These are phyloP conservation scores for Cladosporium cucumerinum DNA, from an alignment of 2,329 filamentous ascomycete species.

Conservation along the genomic window DNA sequence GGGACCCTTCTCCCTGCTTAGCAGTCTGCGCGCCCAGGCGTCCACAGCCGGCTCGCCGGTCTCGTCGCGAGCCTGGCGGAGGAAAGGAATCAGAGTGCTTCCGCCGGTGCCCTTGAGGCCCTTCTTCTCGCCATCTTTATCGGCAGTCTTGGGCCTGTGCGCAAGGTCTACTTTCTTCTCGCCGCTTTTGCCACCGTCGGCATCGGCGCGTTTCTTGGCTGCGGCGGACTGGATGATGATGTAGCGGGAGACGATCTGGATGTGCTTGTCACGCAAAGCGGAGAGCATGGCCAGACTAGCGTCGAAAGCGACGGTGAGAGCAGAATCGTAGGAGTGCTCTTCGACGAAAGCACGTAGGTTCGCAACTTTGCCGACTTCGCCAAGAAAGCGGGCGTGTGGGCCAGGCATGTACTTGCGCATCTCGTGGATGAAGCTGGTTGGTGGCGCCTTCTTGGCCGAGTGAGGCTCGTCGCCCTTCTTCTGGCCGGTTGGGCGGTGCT, in stretches of 20 bases:
- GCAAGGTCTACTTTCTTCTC: conserved; percentile 58
- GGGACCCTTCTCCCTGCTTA: conserved; percentile 50
- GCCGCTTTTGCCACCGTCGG: conserved; percentile 35
- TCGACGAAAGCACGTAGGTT: conserved; percentile 87
- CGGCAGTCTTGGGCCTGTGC: conserved; percentile 14
- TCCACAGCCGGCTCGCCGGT: conserved; percentile 87
- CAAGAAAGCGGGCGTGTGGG: conserved; percentile 81
- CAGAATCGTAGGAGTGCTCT: conserved; percentile 55
- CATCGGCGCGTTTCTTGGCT: conserved; percentile 46
- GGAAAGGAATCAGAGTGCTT: conserved; percentile 87
- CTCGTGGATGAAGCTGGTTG: conserved; percentile 84
- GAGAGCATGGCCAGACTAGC: conserved; percentile 79
- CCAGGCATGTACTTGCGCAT: conserved; percentile 98
- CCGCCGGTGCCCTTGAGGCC: conserved; percentile 87
- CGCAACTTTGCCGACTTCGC: conserved; percentile 72
- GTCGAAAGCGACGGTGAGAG: conserved; percentile 79
- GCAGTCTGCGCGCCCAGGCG: conserved; percentile 57
- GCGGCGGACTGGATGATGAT: conserved; percentile 86
- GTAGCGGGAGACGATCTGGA: conserved; percentile 92
- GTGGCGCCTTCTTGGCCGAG: conserved; percentile 42
- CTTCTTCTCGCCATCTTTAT: conserved; percentile 37
- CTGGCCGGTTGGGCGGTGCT: conserved; percentile 85
- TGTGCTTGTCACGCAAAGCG: conserved; percentile 85
- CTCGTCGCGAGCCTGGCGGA: conserved; percentile 95
- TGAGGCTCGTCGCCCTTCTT: conserved; percentile 45